phyloP scores from a whole-genome alignment of 2,329 filamentous ascomycete genomes.

The Cryphonectria carpinicola region DNA sequence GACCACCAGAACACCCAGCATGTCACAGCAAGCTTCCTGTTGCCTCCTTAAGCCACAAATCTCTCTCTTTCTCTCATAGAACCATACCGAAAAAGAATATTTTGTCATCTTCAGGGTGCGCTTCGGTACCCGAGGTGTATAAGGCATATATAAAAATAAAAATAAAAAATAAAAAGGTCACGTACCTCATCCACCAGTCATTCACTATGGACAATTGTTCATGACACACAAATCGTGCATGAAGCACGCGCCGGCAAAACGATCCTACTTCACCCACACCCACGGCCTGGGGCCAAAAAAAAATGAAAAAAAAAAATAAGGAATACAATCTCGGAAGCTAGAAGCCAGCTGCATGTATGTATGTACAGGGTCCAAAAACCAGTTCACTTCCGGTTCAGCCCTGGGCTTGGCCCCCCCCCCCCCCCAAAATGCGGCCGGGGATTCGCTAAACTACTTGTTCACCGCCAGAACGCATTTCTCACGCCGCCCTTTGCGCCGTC shows the following conservation, averaged over 20 bases:
- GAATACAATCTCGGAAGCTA: neutral
- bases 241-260: neutral
- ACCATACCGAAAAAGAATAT: neutral
- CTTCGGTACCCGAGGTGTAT: neutral
- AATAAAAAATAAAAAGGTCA: neutral
- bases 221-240: neutral
- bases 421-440: conserved; percentile 5
- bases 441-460: conserved; percentile 19
- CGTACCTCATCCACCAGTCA: neutral
- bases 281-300: neutral
- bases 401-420: neutral
- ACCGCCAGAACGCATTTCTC: conserved; percentile 20
- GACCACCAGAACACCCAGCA: neutral
- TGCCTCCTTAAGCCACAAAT: neutral
- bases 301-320: neutral
- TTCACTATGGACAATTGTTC: neutral
- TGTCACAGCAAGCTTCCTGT: neutral
- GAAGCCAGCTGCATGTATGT: neutral
- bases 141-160: neutral
- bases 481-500: conserved; percentile 23
- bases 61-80: neutral
- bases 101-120: neutral
- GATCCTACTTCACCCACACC: neutral
- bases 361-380: neutral
- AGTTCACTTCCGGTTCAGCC: neutral